Evolutionary conservation across 805 yeast genomes (phyloP).

Genomic region (Metschnikowia amazonensis): DNA sequence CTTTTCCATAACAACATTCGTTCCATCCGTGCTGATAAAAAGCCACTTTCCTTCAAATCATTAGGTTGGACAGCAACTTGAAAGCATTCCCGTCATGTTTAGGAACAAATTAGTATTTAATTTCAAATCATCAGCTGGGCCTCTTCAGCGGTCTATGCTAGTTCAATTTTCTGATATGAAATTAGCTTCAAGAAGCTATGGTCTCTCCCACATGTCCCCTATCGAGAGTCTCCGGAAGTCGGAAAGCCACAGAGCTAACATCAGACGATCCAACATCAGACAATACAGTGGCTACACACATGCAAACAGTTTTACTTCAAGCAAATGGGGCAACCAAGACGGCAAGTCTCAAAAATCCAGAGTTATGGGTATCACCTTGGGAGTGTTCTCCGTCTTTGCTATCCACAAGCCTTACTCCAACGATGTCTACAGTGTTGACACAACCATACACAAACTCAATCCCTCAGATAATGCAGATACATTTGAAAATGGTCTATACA

Average conservation of each 20-base stretch:
- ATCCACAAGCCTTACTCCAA: constrained; percentile 6
- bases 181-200: background rate
- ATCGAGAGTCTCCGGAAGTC: background rate
- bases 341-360: background rate
- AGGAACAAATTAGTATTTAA: background rate
- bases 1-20: background rate
- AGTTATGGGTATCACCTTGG: constrained; percentile 9
- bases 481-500: constrained; percentile 62
- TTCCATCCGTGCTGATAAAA: background rate
- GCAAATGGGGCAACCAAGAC: background rate
- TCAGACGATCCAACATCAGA: background rate
- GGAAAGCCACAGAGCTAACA: background rate
- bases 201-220: background rate
- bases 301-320: background rate
- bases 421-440: constrained; percentile 12
- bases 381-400: constrained; percentile 6
- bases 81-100: background rate
- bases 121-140: background rate
- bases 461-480: constrained; percentile 57
- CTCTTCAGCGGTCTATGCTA: background rate
- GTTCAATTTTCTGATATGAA: background rate
- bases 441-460: constrained; percentile 33
- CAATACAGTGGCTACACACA: background rate
- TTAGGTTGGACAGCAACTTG: background rate
- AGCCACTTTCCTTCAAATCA: background rate